Conservation (phyloP, 2,329 filamentous ascomycete species). For the Fusarium sp. region DNA sequence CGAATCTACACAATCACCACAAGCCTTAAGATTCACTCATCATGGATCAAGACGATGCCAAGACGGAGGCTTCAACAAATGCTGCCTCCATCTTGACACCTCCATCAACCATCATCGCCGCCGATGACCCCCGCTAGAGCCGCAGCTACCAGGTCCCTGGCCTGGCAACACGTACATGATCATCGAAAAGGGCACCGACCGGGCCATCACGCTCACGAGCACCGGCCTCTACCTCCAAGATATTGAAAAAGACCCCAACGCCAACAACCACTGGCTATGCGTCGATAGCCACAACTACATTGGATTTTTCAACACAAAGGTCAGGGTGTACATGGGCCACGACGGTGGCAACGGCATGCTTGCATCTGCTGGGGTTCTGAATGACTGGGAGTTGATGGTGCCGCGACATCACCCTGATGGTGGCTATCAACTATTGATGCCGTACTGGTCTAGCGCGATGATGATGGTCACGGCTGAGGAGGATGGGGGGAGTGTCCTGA, state of each 20-base stretch:
- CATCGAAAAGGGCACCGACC: background rate
- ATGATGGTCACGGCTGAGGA: background rate
- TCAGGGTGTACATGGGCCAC: background rate
- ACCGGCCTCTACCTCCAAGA: background rate
- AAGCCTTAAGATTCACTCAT: background rate
- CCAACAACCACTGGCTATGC: background rate
- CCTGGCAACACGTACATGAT: background rate
- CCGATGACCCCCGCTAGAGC: background rate
- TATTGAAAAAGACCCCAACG: background rate
- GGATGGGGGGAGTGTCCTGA: background rate
- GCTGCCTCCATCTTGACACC: background rate
- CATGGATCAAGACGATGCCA: background rate
- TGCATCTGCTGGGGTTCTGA: background rate
- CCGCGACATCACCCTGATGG: background rate
- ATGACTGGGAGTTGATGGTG: background rate
- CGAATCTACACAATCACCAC: background rate
- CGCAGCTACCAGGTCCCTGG: background rate
- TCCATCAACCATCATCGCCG: background rate
- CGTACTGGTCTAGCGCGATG: background rate
- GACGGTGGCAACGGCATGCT: background rate
- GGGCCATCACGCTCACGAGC: background rate
- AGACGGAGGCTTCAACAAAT: background rate
- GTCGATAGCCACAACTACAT: background rate
- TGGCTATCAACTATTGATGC: background rate
- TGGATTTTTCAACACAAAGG: background rate